A percentile compares a stretch with the other conserved stretches of the same genome.
phyloP scores from a whole-genome alignment of 129 eudicot genomes.

The Tagetes erecta region DNA sequence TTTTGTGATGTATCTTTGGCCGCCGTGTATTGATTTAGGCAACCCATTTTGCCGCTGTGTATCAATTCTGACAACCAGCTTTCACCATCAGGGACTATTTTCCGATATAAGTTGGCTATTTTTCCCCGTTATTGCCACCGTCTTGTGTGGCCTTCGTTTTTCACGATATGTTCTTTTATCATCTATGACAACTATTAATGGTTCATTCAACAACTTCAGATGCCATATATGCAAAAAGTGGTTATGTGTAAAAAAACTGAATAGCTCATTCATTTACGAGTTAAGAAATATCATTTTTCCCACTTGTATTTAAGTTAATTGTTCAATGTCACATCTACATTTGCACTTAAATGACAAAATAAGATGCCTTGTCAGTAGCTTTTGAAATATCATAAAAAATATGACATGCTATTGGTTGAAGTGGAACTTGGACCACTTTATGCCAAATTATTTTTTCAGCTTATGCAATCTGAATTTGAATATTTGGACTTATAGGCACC shows the following conservation, averaged over 20 bases:
- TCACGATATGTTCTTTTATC: too few relatives aligned
- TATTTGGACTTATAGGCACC: too few relatives aligned
- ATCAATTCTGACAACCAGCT: too few relatives aligned
- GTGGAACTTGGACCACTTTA: background rate
- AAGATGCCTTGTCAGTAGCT: background rate
- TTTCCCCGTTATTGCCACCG: too few relatives aligned
- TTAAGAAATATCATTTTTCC: background rate
- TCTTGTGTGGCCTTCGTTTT: too few relatives aligned
- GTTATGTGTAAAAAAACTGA: background rate
- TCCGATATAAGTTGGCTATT: too few relatives aligned
- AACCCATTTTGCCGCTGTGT: too few relatives aligned
- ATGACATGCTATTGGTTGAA: background rate
- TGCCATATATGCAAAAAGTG: background rate
- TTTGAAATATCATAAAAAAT: background rate
- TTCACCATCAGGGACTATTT: too few relatives aligned
- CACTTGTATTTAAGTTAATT: background rate
- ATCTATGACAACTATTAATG: too few relatives aligned
- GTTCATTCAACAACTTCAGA: background rate
- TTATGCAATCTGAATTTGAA: too few relatives aligned
- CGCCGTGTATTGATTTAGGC: too few relatives aligned
- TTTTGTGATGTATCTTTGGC: too few relatives aligned
- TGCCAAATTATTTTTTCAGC: background rate
- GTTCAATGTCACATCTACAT: background rate
- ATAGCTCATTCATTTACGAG: background rate
- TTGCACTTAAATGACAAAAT: background rate